Conservation (phyloP, 192 early-diverging fungal species). For the Entomortierella parvispora region DNA sequence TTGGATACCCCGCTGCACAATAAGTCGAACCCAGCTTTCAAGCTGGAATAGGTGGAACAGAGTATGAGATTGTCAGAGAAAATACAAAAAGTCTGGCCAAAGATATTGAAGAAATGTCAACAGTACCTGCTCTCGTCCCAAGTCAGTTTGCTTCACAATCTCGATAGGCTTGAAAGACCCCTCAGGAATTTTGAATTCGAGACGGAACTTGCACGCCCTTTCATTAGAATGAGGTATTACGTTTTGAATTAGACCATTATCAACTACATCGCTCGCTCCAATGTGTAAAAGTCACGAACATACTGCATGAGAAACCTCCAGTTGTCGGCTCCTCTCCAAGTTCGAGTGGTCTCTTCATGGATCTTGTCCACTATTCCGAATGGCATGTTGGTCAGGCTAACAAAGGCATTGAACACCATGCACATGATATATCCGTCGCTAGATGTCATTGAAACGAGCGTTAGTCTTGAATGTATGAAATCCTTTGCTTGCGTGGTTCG, state of each 20-base stretch:
- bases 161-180: conserved; percentile 58
- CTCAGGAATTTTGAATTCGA: conserved; percentile 56
- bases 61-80: too few relatives aligned
- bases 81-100: background rate
- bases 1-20: conserved; percentile 41
- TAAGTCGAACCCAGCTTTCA: conserved; percentile 26
- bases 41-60: conserved; percentile 8
- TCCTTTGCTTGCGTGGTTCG: background rate
- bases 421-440: conserved; percentile 65
- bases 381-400: conserved; percentile 60
- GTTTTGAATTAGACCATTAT: too few relatives aligned
- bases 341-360: conserved; percentile 60
- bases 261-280: too few relatives aligned
- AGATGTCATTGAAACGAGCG: background rate
- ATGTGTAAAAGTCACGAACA: background rate
- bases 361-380: conserved; percentile 69
- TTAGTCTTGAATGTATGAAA: background rate
- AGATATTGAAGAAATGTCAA: background rate
- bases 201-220: conserved; percentile 68
- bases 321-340: conserved; percentile 68
- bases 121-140: conserved; percentile 53
- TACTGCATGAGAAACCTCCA: conserved; percentile 68
- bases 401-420: conserved; percentile 60
- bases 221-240: too few relatives aligned
- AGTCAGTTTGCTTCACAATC: conserved; percentile 58